Conservation (phyloP, 352 stramenopile genomes). For the Globisporangium megalacanthum region DNA sequence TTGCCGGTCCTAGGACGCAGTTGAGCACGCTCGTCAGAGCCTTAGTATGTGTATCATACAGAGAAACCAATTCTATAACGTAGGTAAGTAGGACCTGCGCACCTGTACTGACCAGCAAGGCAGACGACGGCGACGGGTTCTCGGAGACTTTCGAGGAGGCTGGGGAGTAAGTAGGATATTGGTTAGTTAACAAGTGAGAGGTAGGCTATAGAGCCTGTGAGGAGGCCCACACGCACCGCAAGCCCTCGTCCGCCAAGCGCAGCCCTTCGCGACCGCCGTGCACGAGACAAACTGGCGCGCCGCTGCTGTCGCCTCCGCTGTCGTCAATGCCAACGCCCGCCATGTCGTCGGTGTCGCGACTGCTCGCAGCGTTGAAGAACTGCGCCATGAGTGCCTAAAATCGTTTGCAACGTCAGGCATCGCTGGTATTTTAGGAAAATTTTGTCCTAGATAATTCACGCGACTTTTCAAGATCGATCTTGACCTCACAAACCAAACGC, state of each 20-base stretch:
- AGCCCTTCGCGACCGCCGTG: slow-evolving; percentile 42
- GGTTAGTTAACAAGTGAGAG: neutral
- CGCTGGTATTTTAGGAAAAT: no score
- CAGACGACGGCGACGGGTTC: slow-evolving; percentile 78
- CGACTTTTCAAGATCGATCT: neutral
- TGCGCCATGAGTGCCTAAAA: no score
- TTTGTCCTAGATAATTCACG: no score
- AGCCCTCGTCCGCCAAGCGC: slow-evolving; percentile 40
- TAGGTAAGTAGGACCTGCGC: neutral
- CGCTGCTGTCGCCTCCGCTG: neutral
- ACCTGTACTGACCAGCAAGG: slow-evolving; percentile 78
- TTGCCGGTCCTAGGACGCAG: slow-evolving; percentile 58
- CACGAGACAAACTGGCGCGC: slow-evolving; percentile 59
- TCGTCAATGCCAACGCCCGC: neutral
- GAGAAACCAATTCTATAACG: neutral
- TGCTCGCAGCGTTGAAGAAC: no score
- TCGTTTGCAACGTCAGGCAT: no score
- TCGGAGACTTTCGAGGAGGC: slow-evolving; percentile 50
- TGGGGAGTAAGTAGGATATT: slow-evolving; percentile 12
- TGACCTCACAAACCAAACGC: neutral
- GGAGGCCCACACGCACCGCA: slow-evolving; percentile 24
- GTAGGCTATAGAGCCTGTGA: slow-evolving; percentile 1
- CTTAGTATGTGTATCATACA: neutral
- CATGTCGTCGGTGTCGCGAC: no score
- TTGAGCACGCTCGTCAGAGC: neutral